Evolutionary conservation across 2,329 filamentous ascomycete species (phyloP).

Genomic region (Penicillium sp.): DNA sequence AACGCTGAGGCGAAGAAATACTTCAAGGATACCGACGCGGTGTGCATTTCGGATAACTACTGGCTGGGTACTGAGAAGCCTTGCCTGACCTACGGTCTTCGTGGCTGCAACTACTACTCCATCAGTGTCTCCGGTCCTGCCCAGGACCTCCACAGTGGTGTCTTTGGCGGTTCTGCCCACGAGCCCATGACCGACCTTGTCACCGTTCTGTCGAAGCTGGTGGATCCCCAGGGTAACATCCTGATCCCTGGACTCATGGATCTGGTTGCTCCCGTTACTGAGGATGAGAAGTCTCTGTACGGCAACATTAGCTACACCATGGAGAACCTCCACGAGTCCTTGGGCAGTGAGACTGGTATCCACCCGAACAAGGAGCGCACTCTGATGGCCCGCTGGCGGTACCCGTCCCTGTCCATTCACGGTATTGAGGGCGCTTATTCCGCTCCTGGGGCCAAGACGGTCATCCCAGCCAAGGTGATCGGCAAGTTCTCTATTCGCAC

Average conservation of each 20-base stretch:
- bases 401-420: constrained; percentile 90
- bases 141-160: constrained; percentile 92
- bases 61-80: constrained; percentile 99
- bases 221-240: constrained; percentile 90
- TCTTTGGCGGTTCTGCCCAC: constrained; percentile 94
- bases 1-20: constrained; percentile 86
- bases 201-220: constrained; percentile 77
- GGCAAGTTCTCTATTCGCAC: constrained; percentile 99
- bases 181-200: constrained; percentile 98
- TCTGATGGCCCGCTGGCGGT: constrained; percentile 95
- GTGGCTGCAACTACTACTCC: constrained; percentile 97
- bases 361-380: constrained; percentile 86
- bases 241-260: constrained; percentile 91
- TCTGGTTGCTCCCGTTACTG: constrained; percentile 84
- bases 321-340: constrained; percentile 88
- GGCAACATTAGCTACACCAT: constrained; percentile 91
- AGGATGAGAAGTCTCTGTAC: constrained; percentile 87
- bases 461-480: constrained; percentile 95
- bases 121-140: constrained; percentile 88
- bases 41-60: constrained; percentile 99
- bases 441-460: constrained; percentile 91
- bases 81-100: constrained; percentile 93
- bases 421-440: constrained; percentile 95
- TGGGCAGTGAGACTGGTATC: constrained; percentile 87
- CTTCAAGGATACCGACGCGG: constrained; percentile 93